Evolutionary conservation across 2,329 filamentous ascomycete species (phyloP).

Genomic region (Xylariaceae sp.): DNA sequence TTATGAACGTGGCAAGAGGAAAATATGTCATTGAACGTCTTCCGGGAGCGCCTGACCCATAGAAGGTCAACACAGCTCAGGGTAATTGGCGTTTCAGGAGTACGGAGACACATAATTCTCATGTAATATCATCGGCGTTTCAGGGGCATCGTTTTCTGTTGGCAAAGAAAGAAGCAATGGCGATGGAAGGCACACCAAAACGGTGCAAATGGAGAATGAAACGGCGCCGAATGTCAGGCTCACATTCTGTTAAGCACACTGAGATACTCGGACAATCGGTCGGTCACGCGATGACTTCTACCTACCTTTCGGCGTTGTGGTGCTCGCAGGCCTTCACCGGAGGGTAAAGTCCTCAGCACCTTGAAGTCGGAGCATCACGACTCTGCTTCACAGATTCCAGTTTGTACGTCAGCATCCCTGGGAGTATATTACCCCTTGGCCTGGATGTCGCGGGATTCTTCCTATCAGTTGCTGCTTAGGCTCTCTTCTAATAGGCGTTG

Average conservation of each 20-base stretch:
- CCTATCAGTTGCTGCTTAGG: neutral
- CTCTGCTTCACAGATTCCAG: constrained; percentile 15
- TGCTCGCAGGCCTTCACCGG: constrained; percentile 14
- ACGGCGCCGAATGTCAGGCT: constrained; percentile 10
- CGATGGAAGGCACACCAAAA: constrained; percentile 11
- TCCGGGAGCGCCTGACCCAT: constrained; percentile 68
- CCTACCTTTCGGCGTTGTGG: neutral
- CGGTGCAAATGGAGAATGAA: constrained; percentile 24
- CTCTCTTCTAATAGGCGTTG: too few species aligned
- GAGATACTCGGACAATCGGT: neutral
- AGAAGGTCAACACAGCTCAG: neutral
- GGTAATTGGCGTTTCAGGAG: constrained; percentile 8
- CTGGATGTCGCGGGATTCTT: neutral
- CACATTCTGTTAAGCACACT: constrained; percentile 18
- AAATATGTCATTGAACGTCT: constrained; percentile 94
- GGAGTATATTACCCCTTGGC: neutral
- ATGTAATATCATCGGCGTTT: constrained; percentile 13
- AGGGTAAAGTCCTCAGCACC: constrained; percentile 19
- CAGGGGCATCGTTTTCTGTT: neutral
- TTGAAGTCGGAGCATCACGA: constrained; percentile 26
- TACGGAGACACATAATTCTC: neutral
- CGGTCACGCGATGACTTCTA: neutral
- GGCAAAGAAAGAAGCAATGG: neutral
- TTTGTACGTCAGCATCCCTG: neutral
- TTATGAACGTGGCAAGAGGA: constrained; percentile 76